Evolutionary conservation across 768 basidiomycete species (phyloP).

Genomic region (Chlorophyllum brunneum): DNA sequence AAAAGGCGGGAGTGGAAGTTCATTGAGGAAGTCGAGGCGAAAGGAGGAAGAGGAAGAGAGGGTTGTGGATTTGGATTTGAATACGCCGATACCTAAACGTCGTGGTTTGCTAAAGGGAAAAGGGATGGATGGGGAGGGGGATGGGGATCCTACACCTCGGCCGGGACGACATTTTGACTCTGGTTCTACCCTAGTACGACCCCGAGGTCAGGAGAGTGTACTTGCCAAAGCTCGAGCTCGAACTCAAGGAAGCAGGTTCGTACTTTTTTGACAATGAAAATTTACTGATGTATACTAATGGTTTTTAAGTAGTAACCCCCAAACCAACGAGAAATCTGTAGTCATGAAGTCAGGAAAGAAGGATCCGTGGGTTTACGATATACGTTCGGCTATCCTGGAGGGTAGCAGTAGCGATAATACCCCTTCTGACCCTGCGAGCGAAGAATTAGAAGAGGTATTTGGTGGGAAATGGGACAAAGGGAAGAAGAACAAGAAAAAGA

Average conservation of each 20-base stretch:
- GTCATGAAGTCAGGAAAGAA: no score
- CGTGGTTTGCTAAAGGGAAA: background rate
- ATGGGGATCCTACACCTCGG: constrained; percentile 1
- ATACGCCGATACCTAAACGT: constrained; percentile 3
- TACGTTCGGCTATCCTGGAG: background rate
- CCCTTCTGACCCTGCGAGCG: background rate
- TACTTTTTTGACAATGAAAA: no score
- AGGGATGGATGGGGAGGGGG: background rate
- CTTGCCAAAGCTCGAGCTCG: background rate
- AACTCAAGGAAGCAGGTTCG: background rate
- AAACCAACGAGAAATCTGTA: no score
- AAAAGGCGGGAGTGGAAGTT: background rate
- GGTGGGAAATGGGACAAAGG: background rate
- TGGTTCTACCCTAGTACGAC: background rate
- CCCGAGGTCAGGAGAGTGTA: background rate
- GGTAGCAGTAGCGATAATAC: background rate
- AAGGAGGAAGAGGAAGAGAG: background rate
- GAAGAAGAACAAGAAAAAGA: background rate
- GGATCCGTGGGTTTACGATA: background rate
- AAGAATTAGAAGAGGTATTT: background rate
- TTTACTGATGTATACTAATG: no score
- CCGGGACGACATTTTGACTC: background rate
- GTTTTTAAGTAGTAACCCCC: no score
- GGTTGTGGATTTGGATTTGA: background rate
- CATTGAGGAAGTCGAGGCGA: background rate